Conservation (phyloP, 352 stramenopile genomes). For the Pythium vanterpoolii region DNA sequence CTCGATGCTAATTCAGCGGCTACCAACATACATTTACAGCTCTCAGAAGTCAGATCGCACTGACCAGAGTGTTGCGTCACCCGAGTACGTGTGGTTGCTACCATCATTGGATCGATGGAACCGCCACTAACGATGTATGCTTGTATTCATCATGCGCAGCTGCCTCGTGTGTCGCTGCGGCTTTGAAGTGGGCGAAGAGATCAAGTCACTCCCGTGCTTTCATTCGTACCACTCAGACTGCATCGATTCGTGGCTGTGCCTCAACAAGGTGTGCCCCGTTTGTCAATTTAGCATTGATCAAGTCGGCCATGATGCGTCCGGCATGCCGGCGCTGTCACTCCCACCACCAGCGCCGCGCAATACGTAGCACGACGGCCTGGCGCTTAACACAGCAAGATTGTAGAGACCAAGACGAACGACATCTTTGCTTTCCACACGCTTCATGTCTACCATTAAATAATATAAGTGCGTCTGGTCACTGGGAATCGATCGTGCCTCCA, state of each 20-base stretch:
- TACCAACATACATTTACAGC: constrained; percentile 78
- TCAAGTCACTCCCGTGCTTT: constrained; percentile 93
- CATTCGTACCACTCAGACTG: constrained; percentile 93
- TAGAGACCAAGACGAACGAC: not conserved
- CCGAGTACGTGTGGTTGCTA: constrained; percentile 43
- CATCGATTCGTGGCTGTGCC: constrained; percentile 90
- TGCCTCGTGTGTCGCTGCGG: constrained; percentile 92
- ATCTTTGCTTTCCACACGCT: not conserved
- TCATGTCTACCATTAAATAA: no score
- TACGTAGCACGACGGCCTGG: not conserved
- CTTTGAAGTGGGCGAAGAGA: constrained; percentile 87
- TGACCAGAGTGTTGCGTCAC: constrained; percentile 32
- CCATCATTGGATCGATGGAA: not conserved
- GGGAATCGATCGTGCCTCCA: no score
- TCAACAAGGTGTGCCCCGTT: constrained; percentile 91
- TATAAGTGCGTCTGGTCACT: no score
- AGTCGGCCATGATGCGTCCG: constrained; percentile 9
- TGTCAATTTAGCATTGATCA: constrained; percentile 83
- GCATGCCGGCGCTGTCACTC: constrained; percentile 12
- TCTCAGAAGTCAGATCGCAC: constrained; percentile 35
- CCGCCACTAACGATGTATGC: not conserved
- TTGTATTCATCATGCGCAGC: constrained; percentile 26
- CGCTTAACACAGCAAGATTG: not conserved
- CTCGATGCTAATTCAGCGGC: constrained; percentile 65
- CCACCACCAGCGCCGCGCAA: constrained; percentile 2